Conservation (phyloP, 495 filamentous ascomycete genomes). For the Penicillium subrubescens region DNA sequence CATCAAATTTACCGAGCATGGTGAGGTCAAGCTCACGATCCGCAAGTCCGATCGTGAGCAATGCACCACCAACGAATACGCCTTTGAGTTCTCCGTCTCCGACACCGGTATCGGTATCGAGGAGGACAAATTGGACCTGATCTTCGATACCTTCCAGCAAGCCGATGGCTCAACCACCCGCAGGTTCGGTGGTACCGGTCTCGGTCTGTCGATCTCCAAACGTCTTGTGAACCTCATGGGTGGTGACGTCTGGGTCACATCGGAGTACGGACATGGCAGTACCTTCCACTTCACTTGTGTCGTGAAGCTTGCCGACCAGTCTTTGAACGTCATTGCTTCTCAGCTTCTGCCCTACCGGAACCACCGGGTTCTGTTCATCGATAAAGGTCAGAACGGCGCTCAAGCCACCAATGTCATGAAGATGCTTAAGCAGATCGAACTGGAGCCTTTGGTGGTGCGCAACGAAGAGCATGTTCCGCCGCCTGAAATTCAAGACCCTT, state of each 20-base stretch:
- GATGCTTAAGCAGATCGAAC: constrained; percentile 77
- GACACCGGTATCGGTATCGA: constrained; percentile 98
- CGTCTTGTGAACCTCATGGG: constrained; percentile 96
- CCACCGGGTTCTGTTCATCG: constrained; percentile 91
- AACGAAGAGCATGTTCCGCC: constrained; percentile 62
- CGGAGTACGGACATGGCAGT: constrained; percentile 88
- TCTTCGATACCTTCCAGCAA: constrained; percentile 99
- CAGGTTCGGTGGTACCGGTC: constrained; percentile 94
- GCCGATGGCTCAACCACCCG: constrained; percentile 97
- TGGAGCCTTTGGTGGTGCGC: constrained; percentile 81
- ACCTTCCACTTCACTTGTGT: constrained; percentile 97
- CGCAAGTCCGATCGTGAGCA: constrained; percentile 67
- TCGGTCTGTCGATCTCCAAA: constrained; percentile 96
- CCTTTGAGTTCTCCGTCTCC: constrained; percentile 94
- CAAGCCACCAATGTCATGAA: constrained; percentile 73
- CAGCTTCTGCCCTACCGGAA: constrained; percentile 85
- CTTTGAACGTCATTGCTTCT: constrained; percentile 76
- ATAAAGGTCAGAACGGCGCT: constrained; percentile 79
- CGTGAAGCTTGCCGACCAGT: constrained; percentile 82
- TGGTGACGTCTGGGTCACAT: constrained; percentile 96
- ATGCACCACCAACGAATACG: constrained; percentile 76
- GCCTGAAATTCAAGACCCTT: constrained; percentile 58
- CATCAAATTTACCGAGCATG: constrained; percentile 94
- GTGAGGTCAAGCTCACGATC: constrained; percentile 94
- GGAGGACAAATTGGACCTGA: constrained; percentile 92